Conservation (phyloP, 2,329 filamentous ascomycete species). For the Ophiostoma perfectum region DNA sequence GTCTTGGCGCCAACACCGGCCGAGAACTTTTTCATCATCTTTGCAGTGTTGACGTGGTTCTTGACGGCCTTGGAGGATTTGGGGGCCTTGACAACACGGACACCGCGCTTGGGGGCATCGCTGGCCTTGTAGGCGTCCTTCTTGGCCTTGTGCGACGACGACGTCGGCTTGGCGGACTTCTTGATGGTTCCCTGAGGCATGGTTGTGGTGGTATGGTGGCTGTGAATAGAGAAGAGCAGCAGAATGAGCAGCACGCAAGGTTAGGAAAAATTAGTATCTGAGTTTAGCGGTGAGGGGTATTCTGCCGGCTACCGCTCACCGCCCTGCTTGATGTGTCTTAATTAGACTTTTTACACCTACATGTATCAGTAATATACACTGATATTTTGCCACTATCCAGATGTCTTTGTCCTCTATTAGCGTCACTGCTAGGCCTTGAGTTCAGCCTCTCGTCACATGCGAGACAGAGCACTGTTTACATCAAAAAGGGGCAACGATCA, state of each 20-base stretch:
- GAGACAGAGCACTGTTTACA: background rate
- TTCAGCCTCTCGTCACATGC: background rate
- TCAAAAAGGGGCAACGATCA: background rate
- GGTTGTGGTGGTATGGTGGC: background rate
- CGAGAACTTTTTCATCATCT: slow-evolving; percentile 50
- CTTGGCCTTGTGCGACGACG: slow-evolving; percentile 32
- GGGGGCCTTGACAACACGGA: slow-evolving; percentile 47
- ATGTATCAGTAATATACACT: background rate
- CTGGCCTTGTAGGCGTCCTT: slow-evolving; percentile 36
- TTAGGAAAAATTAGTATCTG: background rate
- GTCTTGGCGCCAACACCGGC: slow-evolving; percentile 51
- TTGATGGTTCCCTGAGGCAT: slow-evolving; percentile 56
- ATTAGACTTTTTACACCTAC: too few species aligned
- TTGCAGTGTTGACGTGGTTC: slow-evolving; percentile 43
- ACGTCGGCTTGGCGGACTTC: slow-evolving; percentile 38
- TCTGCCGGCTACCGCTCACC: background rate
- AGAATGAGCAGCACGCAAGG: background rate
- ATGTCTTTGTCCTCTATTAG: background rate
- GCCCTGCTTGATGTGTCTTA: background rate
- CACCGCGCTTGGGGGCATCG: slow-evolving; percentile 35
- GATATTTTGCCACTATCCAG: background rate
- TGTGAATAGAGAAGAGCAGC: background rate
- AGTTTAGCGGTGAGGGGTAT: slow-evolving; percentile 10
- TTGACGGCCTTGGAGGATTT: slow-evolving; percentile 33
- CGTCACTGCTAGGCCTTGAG: background rate